A percentile compares a stretch with the other conserved stretches of the same genome.
phyloP scores from a whole-genome alignment of 225 moss, liverwort and hornwort genomes.

The Polytrichum formosum region DNA sequence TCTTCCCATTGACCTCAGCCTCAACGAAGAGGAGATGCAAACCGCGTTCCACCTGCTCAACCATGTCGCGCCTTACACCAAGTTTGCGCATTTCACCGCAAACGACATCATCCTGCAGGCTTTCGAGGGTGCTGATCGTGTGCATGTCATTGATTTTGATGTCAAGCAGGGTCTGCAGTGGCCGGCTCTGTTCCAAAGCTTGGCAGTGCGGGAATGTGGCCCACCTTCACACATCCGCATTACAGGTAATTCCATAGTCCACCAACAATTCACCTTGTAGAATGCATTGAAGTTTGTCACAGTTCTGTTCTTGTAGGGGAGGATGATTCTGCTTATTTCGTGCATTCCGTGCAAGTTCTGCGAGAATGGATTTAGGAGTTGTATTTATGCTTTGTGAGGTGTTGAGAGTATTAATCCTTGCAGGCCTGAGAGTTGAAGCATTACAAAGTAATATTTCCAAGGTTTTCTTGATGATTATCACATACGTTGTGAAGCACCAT shows the following conservation, averaged over 20 bases:
- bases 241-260: conserved; percentile 45
- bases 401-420: no score
- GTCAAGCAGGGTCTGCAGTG: conserved; percentile 98
- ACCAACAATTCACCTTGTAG: background rate
- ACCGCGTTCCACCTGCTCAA: conserved; percentile 89
- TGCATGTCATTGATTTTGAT: conserved; percentile 95
- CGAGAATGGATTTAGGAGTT: no score
- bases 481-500: no score
- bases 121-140: conserved; percentile 72
- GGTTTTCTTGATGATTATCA: no score
- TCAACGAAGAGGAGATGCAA: conserved; percentile 83
- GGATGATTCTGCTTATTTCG: no score
- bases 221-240: conserved; percentile 87
- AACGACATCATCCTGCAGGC: conserved; percentile 89
- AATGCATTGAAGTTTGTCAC: no score
- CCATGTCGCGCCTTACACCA: conserved; percentile 86
- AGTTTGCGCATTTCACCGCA: conserved; percentile 91
- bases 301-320: no score
- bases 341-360: no score
- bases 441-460: no score
- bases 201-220: conserved; percentile 70
- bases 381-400: no score
- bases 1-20: conserved; percentile 62
- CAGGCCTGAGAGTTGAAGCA: no score
- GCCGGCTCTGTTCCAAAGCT: conserved; percentile 91